Evolutionary conservation across 768 basidiomycete genomes (phyloP).

Genomic region (Russula virescens): DNA sequence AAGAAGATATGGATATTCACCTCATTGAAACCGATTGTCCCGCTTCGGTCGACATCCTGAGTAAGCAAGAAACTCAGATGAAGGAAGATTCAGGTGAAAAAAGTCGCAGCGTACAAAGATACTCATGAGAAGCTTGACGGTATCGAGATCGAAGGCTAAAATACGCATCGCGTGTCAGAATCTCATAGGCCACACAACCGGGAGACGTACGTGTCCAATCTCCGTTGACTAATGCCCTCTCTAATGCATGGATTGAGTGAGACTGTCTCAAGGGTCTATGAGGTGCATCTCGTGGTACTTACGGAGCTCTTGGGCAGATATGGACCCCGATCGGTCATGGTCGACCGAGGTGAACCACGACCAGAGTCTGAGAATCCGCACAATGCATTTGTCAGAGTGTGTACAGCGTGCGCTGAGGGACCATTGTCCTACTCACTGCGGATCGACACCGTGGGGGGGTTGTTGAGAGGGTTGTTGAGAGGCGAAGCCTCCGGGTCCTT

Average conservation of each 20-base stretch:
- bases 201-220: slow-evolving; percentile 68
- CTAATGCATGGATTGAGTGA: slow-evolving; percentile 25
- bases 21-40: slow-evolving; percentile 77
- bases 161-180: not conserved
- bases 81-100: not conserved
- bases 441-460: slow-evolving; percentile 65
- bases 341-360: slow-evolving; percentile 69
- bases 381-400: not conserved
- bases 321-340: slow-evolving; percentile 59
- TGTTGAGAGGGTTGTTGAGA: slow-evolving; percentile 26
- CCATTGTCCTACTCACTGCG: slow-evolving; percentile 61
- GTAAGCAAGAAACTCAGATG: not conserved
- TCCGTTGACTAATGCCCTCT: slow-evolving; percentile 49
- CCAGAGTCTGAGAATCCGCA: slow-evolving; percentile 49
- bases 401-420: too few species aligned
- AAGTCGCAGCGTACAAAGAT: slow-evolving; percentile 55
- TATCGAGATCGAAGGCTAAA: slow-evolving; percentile 77
- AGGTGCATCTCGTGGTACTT: slow-evolving; percentile 28
- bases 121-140: slow-evolving; percentile 77
- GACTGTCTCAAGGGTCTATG: not conserved
- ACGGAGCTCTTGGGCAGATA: slow-evolving; percentile 64
- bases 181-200: not conserved
- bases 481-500: slow-evolving; percentile 34
- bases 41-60: slow-evolving; percentile 66
- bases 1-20: slow-evolving; percentile 31